These are phyloP conservation scores for Backusella liffmaniae DNA, from an alignment of 192 early-diverging fungal genomes.

Conservation along the genomic window DNA sequence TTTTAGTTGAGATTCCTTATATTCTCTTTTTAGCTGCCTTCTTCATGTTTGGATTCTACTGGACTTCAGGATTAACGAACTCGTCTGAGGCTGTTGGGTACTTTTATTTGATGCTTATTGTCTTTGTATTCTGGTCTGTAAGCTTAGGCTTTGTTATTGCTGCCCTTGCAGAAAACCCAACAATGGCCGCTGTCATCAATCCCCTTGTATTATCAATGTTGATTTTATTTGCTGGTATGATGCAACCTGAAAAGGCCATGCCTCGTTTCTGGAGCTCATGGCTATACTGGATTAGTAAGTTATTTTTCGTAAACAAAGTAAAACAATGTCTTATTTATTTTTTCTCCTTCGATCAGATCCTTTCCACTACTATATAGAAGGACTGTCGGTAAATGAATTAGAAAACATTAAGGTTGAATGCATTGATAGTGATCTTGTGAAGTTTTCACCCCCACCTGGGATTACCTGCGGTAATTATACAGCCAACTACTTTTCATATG, in stretches of 20 bases:
- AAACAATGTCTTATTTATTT: not conserved
- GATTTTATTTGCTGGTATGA: slow-evolving; percentile 70
- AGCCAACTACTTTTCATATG: slow-evolving; percentile 6
- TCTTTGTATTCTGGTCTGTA: slow-evolving; percentile 63
- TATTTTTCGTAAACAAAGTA: not conserved
- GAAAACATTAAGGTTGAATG: slow-evolving; percentile 51
- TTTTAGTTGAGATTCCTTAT: slow-evolving; percentile 69
- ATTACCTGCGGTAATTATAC: slow-evolving; percentile 61
- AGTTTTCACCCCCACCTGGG: slow-evolving; percentile 55
- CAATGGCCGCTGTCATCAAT: slow-evolving; percentile 59
- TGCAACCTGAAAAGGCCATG: slow-evolving; percentile 59
- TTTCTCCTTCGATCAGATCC: slow-evolving; percentile 49
- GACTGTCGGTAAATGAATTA: slow-evolving; percentile 59
- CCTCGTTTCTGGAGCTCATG: slow-evolving; percentile 67
- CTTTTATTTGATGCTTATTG: slow-evolving; percentile 62
- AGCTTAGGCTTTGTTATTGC: slow-evolving; percentile 71
- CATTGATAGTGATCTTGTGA: slow-evolving; percentile 46
- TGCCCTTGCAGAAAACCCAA: slow-evolving; percentile 53
- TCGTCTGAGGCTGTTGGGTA: slow-evolving; percentile 52
- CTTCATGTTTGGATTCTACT: slow-evolving; percentile 77
- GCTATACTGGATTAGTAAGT: slow-evolving; percentile 59
- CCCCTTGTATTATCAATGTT: slow-evolving; percentile 67
- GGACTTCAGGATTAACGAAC: slow-evolving; percentile 62
- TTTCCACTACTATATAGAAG: slow-evolving; percentile 68
- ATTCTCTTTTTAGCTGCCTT: slow-evolving; percentile 55